Percentiles rank a stretch among this genome's conserved stretches.
Conservation (phyloP, 2,329 filamentous ascomycete species). For the Achaetomium macrosporum region DNA sequence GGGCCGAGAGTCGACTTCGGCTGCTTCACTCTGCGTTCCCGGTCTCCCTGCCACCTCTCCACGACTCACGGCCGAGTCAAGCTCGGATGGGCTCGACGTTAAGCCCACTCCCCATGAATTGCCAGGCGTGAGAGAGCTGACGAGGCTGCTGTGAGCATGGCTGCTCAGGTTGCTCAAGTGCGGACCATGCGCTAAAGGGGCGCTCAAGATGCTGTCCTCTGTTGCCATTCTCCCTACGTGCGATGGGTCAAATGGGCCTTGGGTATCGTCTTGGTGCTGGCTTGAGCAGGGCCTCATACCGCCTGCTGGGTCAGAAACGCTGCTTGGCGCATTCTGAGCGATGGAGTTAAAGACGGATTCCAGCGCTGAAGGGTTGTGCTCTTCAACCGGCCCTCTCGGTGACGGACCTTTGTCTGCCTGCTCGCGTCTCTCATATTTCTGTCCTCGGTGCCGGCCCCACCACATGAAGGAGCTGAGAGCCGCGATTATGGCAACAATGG, state of each 20-base stretch:
- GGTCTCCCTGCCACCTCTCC: not conserved
- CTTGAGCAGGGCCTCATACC: constrained; percentile 4
- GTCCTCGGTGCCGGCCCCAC: constrained; percentile 7
- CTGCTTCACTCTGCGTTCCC: not conserved
- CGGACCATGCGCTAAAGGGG: not conserved
- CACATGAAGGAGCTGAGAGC: constrained; percentile 14
- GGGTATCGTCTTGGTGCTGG: not conserved
- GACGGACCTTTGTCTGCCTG: constrained; percentile 2
- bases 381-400: constrained; percentile 3
- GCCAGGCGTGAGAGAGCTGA: constrained; percentile 1
- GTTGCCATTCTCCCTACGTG: constrained; percentile 13
- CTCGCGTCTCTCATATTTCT: constrained; percentile 12
- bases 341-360: constrained; percentile 17
- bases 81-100: constrained; percentile 6
- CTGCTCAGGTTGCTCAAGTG: constrained; percentile 5
- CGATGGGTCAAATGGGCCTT: not conserved
- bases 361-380: constrained; percentile 10
- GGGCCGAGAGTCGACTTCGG: not conserved
- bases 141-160: not conserved
- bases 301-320: constrained; percentile 14
- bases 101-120: not conserved
- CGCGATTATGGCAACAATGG: constrained; percentile 12
- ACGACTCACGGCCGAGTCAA: constrained; percentile 11
- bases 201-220: constrained; percentile 4
- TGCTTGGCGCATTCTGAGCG: constrained; percentile 6